Evolutionary conservation across 2,329 filamentous ascomycete genomes (phyloP), one percentile per base, ranked within the genome.

Genomic region (Claviceps humidiphila): DNA sequence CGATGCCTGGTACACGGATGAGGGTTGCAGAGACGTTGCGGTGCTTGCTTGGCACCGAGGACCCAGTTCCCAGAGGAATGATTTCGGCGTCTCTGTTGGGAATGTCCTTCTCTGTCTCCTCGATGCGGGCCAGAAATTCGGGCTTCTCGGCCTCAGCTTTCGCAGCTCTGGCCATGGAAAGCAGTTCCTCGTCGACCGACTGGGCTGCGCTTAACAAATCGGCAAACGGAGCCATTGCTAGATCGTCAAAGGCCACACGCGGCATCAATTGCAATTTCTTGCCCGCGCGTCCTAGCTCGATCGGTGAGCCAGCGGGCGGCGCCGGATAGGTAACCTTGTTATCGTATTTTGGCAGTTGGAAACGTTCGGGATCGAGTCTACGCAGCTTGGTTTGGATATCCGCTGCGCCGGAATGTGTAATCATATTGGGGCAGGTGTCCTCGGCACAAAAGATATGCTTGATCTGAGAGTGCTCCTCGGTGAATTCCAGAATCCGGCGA

Each of bases 1-100:
- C 93, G 59, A 82, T 78, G 4, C 83, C 86, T 6, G 93, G 93
- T 3, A 95, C 84, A 14, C 87, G 80, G 45, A 98, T 70, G 4
- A 98, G 74, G 0, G 90, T 96, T 2, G 84, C 82, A 11, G 91
- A 95, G 20, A 98, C 93, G 64, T 97, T 98, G 60, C 93, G 86
- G 66, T 96, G 93, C 65, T 94, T 94, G 38, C 89, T 95, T 1
- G 93, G 93, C 16, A 86, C 65, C 0, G 91, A 87, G 3, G 91
- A 97, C 8, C 93, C 93, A 2, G 93, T 98, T 5, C 93, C 93
- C 0, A 98, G 77, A 1, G 89, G 81, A 41, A 90, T 84, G 48
- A 98, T 80, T 66, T 96, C 89, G 0, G 84, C 81, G 60, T 96
- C 84, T 38, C 79, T 76, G 57, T 81, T 80, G 2, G 86, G 85